These are phyloP conservation scores for Oryza australiensis DNA, from an alignment of 176 grass and related monocot genomes.

Conservation along the genomic window DNA sequence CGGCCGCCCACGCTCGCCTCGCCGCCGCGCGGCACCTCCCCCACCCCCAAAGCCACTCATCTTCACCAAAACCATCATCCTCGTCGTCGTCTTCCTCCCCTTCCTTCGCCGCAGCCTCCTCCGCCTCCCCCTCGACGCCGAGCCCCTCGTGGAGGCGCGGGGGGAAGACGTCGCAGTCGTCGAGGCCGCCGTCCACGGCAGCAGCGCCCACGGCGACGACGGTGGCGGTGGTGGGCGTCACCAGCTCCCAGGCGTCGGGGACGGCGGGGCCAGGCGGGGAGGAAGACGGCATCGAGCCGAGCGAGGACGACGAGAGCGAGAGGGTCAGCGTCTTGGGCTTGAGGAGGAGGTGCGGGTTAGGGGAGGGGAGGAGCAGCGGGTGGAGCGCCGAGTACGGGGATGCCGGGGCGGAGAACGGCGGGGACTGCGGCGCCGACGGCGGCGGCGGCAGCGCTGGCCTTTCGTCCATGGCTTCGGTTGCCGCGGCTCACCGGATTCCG, in stretches of 20 bases:
- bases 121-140: constrained; percentile 40
- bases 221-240: constrained; percentile 3
- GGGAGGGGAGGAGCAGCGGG: constrained; percentile 40
- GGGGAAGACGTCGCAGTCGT: constrained; percentile 59
- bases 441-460: not conserved
- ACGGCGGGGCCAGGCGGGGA: constrained; percentile 32
- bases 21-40: constrained; percentile 30
- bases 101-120: constrained; percentile 20
- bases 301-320: constrained; percentile 52
- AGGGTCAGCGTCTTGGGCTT: constrained; percentile 50
- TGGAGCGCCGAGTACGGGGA: constrained; percentile 47
- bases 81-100: constrained; percentile 1
- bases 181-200: constrained; percentile 29
- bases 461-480: constrained; percentile 36
- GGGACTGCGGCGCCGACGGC: constrained; percentile 7
- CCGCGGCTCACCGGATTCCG: not conserved
- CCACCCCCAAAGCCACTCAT: constrained; percentile 14
- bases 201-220: not conserved
- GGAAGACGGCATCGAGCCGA: constrained; percentile 42
- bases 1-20: constrained; percentile 43
- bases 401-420: not conserved
- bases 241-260: constrained; percentile 49
- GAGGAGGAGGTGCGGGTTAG: constrained; percentile 50
- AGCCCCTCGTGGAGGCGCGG: constrained; percentile 53
- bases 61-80: not conserved